Conservation (phyloP, 2,329 filamentous ascomycete species). For the Fusarium tuaranense region DNA sequence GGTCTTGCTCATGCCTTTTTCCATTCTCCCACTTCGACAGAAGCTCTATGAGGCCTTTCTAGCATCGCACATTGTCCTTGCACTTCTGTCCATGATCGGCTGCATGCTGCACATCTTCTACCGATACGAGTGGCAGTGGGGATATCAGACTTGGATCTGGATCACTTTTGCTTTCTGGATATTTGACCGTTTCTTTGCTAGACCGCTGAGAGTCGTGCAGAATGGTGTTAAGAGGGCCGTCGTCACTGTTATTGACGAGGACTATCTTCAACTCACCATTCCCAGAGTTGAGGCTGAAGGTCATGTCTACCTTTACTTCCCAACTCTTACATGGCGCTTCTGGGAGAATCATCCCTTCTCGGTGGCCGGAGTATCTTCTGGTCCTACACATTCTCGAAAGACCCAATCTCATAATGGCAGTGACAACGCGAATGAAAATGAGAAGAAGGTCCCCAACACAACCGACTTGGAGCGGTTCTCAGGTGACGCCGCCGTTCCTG, state of each 20-base stretch:
- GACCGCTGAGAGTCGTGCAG: slow-evolving; percentile 24
- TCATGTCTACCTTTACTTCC: slow-evolving; percentile 47
- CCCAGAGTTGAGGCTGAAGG: slow-evolving; percentile 36
- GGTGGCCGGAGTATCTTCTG: slow-evolving; percentile 2
- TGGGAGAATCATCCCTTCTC: slow-evolving; percentile 51
- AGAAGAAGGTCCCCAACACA: not conserved
- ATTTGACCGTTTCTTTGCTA: slow-evolving; percentile 37
- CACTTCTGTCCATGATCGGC: slow-evolving; percentile 55
- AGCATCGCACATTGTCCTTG: slow-evolving; percentile 54
- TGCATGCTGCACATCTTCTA: slow-evolving; percentile 55
- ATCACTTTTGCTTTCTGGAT: slow-evolving; percentile 43
- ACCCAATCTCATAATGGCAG: not conserved
- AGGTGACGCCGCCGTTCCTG: not conserved
- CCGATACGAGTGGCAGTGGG: slow-evolving; percentile 53
- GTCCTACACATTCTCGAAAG: not conserved
- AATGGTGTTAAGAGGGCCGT: slow-evolving; percentile 8
- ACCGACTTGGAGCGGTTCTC: not conserved
- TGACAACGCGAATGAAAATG: not conserved
- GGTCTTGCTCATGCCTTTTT: slow-evolving; percentile 46
- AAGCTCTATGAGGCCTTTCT: slow-evolving; percentile 58
- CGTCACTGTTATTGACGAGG: slow-evolving; percentile 14
- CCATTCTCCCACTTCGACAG: slow-evolving; percentile 50
- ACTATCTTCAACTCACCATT: slow-evolving; percentile 44
- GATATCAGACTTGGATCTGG: slow-evolving; percentile 53
- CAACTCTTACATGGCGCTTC: slow-evolving; percentile 39